phyloP scores from a whole-genome alignment of 306 rosid genomes.

The Prunus mira region DNA sequence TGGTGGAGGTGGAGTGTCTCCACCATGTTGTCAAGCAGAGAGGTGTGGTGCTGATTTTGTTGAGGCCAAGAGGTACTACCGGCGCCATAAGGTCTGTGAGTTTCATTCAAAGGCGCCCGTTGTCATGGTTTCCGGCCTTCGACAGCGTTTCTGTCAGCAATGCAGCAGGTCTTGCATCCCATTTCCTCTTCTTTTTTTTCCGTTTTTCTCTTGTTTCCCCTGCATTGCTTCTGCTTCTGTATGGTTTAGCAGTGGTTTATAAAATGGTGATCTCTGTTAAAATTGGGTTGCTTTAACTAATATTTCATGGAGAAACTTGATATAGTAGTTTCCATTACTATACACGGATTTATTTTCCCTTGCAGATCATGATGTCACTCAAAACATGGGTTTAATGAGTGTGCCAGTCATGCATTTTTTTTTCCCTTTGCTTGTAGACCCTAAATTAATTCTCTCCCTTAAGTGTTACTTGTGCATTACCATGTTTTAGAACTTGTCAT shows the following conservation, averaged over 20 bases:
- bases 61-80: slow-evolving; percentile 65
- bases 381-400: background rate
- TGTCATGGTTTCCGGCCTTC: slow-evolving; percentile 60
- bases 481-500: background rate
- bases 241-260: background rate
- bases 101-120: slow-evolving; percentile 69
- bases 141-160: slow-evolving; percentile 96
- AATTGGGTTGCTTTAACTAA: background rate
- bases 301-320: background rate
- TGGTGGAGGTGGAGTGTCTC: slow-evolving; percentile 31
- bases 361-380: too few species aligned
- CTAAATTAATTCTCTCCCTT: background rate
- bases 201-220: background rate
- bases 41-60: slow-evolving; percentile 59
- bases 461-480: background rate
- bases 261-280: background rate
- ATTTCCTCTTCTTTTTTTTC: background rate
- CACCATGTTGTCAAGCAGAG: slow-evolving; percentile 67
- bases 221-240: background rate
- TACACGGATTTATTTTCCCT: background rate
- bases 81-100: slow-evolving; percentile 97
- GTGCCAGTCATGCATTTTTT: background rate
- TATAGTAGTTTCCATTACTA: background rate
- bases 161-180: slow-evolving; percentile 81
- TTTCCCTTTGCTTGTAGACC: background rate